These are phyloP conservation scores for Rhizopus stolonifer DNA, from an alignment of 371 early-diverging fungal genomes.

Conservation along the genomic window DNA sequence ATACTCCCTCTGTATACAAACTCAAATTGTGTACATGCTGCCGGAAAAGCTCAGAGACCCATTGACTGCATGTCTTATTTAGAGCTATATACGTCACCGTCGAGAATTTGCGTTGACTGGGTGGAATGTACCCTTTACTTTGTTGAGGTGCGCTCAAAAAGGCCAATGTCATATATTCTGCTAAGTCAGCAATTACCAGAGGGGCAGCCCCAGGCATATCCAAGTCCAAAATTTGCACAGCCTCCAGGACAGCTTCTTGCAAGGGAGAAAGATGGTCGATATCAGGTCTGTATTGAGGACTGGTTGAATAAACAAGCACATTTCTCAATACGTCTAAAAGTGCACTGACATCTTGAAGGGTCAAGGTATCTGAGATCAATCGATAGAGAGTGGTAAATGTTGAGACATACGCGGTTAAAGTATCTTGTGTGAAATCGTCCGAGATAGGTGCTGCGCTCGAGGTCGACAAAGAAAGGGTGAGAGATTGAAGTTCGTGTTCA, in stretches of 20 bases:
- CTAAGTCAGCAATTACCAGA: constrained; percentile 43
- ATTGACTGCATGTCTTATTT: constrained; percentile 62
- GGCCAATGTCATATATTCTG: constrained; percentile 55
- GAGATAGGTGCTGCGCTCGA: constrained; percentile 37
- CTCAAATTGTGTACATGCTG: constrained; percentile 47
- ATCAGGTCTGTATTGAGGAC: constrained; percentile 59
- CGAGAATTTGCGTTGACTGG: constrained; percentile 44
- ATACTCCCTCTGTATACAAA: constrained; percentile 68
- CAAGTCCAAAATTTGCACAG: constrained; percentile 44
- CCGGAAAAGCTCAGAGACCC: constrained; percentile 59
- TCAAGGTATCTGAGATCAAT: constrained; percentile 49
- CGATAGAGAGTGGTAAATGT: constrained; percentile 67
- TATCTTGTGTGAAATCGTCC: constrained; percentile 74
- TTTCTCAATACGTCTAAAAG: constrained; percentile 58
- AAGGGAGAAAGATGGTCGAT: constrained; percentile 55
- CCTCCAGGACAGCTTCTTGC: constrained; percentile 60
- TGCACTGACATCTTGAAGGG: constrained; percentile 54
- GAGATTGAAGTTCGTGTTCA: constrained; percentile 29
- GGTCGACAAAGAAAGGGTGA: constrained; percentile 40
- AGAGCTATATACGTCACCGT: constrained; percentile 73
- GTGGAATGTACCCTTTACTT: constrained; percentile 28
- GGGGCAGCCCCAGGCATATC: constrained; percentile 42
- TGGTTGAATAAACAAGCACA: constrained; percentile 54
- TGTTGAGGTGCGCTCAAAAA: constrained; percentile 40
- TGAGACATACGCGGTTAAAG: constrained; percentile 65